Evolutionary conservation across 2,329 filamentous ascomycete species (phyloP).

Genomic region (Aspergillus pseudoviridinutans): DNA sequence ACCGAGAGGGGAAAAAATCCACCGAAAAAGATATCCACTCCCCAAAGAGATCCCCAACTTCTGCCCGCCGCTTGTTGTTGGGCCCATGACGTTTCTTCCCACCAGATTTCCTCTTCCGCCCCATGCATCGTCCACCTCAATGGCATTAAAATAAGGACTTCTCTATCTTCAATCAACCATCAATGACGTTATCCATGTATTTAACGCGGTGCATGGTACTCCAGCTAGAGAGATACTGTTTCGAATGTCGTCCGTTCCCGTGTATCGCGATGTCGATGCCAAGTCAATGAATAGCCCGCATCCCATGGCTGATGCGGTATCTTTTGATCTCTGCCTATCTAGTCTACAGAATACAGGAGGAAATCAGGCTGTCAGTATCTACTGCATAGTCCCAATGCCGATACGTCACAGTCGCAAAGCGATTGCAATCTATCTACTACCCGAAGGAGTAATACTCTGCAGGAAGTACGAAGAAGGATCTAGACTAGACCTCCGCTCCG

Average conservation of each 20-base stretch:
- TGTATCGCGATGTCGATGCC: neutral
- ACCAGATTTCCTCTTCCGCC: constrained; percentile 8
- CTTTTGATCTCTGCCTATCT: neutral
- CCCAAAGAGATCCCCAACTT: constrained; percentile 17
- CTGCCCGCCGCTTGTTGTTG: constrained; percentile 18
- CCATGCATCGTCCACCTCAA: neutral
- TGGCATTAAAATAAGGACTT: too few species aligned
- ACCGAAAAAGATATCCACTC: neutral
- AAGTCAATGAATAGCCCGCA: neutral
- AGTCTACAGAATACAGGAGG: too few species aligned
- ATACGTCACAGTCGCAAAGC: neutral
- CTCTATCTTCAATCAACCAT: neutral
- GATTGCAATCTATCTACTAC: neutral
- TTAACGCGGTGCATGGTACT: neutral
- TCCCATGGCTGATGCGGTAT: neutral
- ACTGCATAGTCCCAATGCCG: neutral
- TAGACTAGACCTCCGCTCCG: neutral
- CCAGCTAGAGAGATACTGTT: too few species aligned
- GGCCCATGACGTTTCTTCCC: constrained; percentile 20
- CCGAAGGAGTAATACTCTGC: too few species aligned
- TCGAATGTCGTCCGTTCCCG: too few species aligned
- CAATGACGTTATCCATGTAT: neutral
- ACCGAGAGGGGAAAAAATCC: neutral
- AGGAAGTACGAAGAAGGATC: neutral
- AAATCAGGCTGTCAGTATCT: too few species aligned